Evolutionary conservation across 2,329 filamentous ascomycete species (phyloP).

Genomic region (Monosporascus sp.): DNA sequence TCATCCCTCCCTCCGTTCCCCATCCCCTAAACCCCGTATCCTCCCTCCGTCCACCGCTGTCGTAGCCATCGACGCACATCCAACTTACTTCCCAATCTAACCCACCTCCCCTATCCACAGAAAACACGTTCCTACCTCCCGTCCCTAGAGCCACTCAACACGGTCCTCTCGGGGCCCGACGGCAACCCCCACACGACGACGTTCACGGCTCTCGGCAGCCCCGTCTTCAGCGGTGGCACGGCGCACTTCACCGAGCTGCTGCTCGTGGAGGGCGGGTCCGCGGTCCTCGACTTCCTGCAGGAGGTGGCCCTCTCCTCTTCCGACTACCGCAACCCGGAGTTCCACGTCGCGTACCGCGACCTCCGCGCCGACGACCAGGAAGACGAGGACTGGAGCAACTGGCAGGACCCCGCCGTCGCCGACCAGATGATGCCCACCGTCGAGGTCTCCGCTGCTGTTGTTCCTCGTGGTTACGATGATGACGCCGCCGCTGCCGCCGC

Average conservation of each 20-base stretch:
- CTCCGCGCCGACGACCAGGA: slow-evolving; percentile 5
- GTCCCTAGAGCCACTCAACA: slow-evolving; percentile 45
- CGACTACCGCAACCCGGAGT: slow-evolving; percentile 34
- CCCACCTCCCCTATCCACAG: slow-evolving; percentile 25
- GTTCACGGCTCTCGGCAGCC: slow-evolving; percentile 51
- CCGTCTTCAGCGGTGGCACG: slow-evolving; percentile 65
- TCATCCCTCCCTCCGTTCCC: neutral
- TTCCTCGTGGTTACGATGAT: too few relatives aligned
- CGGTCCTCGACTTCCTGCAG: slow-evolving; percentile 57
- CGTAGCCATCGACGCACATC: slow-evolving; percentile 21
- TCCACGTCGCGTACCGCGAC: slow-evolving; percentile 24
- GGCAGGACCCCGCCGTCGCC: slow-evolving; percentile 1
- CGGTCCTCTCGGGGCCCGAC: slow-evolving; percentile 45
- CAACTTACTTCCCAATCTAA: neutral
- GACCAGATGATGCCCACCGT: neutral
- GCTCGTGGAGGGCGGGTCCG: slow-evolving; percentile 47
- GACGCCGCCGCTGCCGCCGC: neutral
- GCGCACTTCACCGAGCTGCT: slow-evolving; percentile 53
- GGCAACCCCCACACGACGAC: slow-evolving; percentile 36
- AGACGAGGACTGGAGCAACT: slow-evolving; percentile 24
- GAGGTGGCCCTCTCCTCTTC: slow-evolving; percentile 38
- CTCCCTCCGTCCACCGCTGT: neutral
- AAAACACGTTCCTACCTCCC: slow-evolving; percentile 56
- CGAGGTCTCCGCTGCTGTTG: neutral
- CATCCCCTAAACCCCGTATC: neutral